These are phyloP conservation scores for Platismatia glauca DNA, from an alignment of 495 filamentous ascomycete species.

Conservation along the genomic window DNA sequence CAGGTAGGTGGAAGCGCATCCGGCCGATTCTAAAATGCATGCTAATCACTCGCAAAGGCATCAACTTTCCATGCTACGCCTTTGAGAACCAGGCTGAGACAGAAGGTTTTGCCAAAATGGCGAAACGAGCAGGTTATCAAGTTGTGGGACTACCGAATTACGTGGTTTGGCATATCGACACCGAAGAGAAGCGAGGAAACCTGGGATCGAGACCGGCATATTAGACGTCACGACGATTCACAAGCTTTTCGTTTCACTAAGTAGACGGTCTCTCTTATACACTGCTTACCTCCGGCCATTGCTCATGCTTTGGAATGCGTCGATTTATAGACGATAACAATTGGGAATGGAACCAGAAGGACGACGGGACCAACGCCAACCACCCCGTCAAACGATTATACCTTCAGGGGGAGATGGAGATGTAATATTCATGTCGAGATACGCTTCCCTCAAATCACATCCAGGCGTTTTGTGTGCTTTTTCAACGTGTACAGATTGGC, in stretches of 20 bases:
- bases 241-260: neutral
- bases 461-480: constrained; percentile 4
- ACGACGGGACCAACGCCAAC: neutral
- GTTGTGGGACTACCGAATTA: constrained; percentile 94
- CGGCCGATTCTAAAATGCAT: neutral
- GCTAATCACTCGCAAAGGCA: constrained; percentile 44
- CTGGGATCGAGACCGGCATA: constrained; percentile 29
- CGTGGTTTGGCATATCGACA: constrained; percentile 98
- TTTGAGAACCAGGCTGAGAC: constrained; percentile 99
- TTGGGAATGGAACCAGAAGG: neutral
- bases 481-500: constrained; percentile 12
- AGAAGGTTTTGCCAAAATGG: constrained; percentile 97
- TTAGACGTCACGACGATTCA: neutral
- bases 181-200: constrained; percentile 93
- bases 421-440: constrained; percentile 5
- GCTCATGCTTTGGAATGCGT: neutral
- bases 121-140: constrained; percentile 89
- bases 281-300: neutral
- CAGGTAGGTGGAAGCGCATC: constrained; percentile 47
- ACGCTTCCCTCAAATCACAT: neutral
- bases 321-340: neutral
- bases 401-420: neutral
- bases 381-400: neutral
- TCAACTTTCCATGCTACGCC: constrained; percentile 94
- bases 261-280: neutral